These are phyloP conservation scores for Paracamarosporium sp. DNA, from an alignment of 2,329 filamentous ascomycete species.

Conservation along the genomic window DNA sequence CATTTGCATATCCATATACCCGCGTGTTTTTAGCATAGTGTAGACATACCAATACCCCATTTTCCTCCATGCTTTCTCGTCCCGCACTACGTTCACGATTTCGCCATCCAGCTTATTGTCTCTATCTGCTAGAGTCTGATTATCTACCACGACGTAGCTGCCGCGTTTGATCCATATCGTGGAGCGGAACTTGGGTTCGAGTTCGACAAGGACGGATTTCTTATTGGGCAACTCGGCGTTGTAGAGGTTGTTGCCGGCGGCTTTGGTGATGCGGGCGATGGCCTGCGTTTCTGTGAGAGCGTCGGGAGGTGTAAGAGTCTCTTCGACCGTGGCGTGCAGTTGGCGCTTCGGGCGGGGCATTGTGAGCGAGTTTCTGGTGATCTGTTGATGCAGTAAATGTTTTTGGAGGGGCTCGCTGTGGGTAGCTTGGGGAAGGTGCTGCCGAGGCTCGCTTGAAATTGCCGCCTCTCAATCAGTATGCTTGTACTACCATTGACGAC, in stretches of 20 bases:
- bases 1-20: conserved; percentile 19
- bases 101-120: conserved; percentile 84
- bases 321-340: conserved; percentile 78
- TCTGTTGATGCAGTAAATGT: not conserved
- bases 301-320: conserved; percentile 68
- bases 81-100: conserved; percentile 89
- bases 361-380: not conserved
- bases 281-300: conserved; percentile 59
- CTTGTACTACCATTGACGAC: too few relatives aligned
- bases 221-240: conserved; percentile 72
- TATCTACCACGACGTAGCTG: conserved; percentile 85
- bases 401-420: not conserved
- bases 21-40: conserved; percentile 6
- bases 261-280: conserved; percentile 80
- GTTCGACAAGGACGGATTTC: conserved; percentile 75
- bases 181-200: conserved; percentile 84
- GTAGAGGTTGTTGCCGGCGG: conserved; percentile 90
- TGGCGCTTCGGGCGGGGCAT: conserved; percentile 82
- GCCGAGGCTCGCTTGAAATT: not conserved
- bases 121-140: conserved; percentile 66
- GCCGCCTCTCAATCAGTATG: too few relatives aligned
- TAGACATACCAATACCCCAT: conserved; percentile 74
- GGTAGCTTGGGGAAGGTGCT: not conserved
- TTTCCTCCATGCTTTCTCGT: conserved; percentile 93
- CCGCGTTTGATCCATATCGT: conserved; percentile 93